A percentile compares a stretch with the other conserved stretches of the same genome.
phyloP scores from a whole-genome alignment of 306 rosid genomes.

The Purshia tridentata region DNA sequence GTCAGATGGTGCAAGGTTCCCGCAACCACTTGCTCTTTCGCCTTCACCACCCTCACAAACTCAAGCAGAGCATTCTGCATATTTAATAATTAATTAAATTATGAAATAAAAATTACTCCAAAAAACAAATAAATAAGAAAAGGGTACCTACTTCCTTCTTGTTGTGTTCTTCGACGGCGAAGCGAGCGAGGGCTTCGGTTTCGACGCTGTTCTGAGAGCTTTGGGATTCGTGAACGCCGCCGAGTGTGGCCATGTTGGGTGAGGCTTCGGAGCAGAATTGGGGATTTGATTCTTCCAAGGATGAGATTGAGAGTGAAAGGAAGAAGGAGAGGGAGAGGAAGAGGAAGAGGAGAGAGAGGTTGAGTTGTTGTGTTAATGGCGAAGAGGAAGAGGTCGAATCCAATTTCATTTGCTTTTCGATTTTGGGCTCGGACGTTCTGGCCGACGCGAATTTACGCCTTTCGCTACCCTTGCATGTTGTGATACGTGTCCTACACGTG shows the following conservation, averaged over 20 bases:
- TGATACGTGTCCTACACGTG: constrained; percentile 22
- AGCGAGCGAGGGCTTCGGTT: constrained; percentile 42
- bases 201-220: constrained; percentile 52
- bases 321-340: background rate
- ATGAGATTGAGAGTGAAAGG: background rate
- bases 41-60: constrained; percentile 75
- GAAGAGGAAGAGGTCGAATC: constrained; percentile 1
- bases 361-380: background rate
- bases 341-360: background rate
- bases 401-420: background rate
- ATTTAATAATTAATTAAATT: background rate
- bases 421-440: background rate
- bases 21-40: constrained; percentile 77
- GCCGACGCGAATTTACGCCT: background rate
- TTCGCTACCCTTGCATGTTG: background rate
- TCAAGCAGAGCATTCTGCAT: constrained; percentile 54
- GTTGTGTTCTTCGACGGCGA: constrained; percentile 52
- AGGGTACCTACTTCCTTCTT: constrained; percentile 31
- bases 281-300: background rate
- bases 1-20: constrained; percentile 74
- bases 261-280: constrained; percentile 4
- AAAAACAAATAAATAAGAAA: background rate
- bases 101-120: background rate
- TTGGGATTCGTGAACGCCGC: constrained; percentile 52
- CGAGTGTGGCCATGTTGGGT: constrained; percentile 43